Evolutionary conservation across 2,329 filamentous ascomycete species (phyloP), one percentile per base, ranked within the genome.

Genomic region (Talaromyces sp.): DNA sequence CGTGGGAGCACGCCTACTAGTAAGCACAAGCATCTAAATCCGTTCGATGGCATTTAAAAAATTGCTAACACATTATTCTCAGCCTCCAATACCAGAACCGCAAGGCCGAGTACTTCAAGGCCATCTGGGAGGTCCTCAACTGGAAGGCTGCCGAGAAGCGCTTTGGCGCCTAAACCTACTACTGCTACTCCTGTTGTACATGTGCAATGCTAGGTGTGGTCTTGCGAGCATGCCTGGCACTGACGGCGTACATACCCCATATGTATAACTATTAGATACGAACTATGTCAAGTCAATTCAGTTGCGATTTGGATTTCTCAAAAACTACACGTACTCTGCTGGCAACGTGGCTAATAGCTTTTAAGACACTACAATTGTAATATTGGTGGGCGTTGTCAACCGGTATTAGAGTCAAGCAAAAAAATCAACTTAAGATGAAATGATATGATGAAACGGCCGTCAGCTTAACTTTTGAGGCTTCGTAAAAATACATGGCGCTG

Each of bases 1-100:
- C 92, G 60, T 96, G 92, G 92, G 92, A 96, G 83, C 92, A 96
- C 79, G 92, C 92, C 58, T 96, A 96, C 83, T 96, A 96, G 82
- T 85, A 76, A 79, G 82, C 78, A 40, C 36, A 27, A 27, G 10
- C 8, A 12, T 5, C 50, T n/a, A 28, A n/a, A 61, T 34, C 27
- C 34, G 31, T 9, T 57, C 27, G 28, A 18, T 16, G 28, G 3
- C 2, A 36, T 31, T 9, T 10, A 14, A n/a, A 7, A 27, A 28
- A 56, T 16, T 51, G 56, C 68, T 72, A 65, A 74, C 64, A 14
- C 16, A 42, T 44, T 30, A 62, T 57, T 63, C 68, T 64, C 66
- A 86, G 84, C 81, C 84, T 96, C 65, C 91, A 96, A 82, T 96
- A 96, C 81, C 86, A 96, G 86, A 96, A 96, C 84, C 89, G 92